A percentile compares a stretch with the other conserved stretches of the same genome.
Evolutionary conservation across 2,329 filamentous ascomycete genomes (phyloP).

Genomic region (Catunica adiposa): DNA sequence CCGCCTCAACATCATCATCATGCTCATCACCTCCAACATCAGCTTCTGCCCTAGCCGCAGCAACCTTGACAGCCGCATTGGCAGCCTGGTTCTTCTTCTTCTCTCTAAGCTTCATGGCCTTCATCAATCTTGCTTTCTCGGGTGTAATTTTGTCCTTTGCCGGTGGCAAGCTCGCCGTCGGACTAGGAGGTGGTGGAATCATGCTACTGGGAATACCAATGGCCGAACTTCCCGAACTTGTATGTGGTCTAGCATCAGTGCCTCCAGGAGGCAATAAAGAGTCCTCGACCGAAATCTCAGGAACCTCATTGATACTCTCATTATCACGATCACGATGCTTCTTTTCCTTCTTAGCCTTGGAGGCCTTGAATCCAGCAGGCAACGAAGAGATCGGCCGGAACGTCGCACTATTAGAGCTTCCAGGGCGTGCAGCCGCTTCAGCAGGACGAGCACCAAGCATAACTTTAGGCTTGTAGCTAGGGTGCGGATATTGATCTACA

Average conservation of each 20-base stretch:
- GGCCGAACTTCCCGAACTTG: conserved; percentile 19
- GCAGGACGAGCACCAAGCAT: conserved; percentile 81
- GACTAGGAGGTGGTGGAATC: conserved; percentile 10
- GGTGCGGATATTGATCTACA: conserved; percentile 35
- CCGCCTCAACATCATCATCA: conserved; percentile 17
- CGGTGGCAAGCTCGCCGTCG: conserved; percentile 18
- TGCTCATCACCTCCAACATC: conserved; percentile 18
- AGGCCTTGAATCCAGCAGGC: conserved; percentile 62
- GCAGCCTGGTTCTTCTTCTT: conserved; percentile 35
- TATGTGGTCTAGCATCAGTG: conserved; percentile 20
- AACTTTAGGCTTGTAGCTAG: conserved; percentile 56
- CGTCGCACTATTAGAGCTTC: conserved; percentile 42
- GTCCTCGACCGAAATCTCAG: conserved; percentile 23
- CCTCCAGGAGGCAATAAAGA: conserved; percentile 19
- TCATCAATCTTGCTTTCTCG: conserved; percentile 85
- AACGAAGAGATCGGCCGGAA: conserved; percentile 62
- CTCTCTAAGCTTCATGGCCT: conserved; percentile 78
- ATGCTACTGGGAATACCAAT: conserved; percentile 7
- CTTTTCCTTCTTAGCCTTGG: conserved; percentile 14
- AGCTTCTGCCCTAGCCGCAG: conserved; percentile 14
- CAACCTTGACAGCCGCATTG: background rate
- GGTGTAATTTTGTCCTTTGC: conserved; percentile 48
- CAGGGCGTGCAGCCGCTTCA: conserved; percentile 42
- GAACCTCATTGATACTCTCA: conserved; percentile 17
- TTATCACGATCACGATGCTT: conserved; percentile 17